Percentiles rank a stretch among this genome's conserved stretches.
These are phyloP conservation scores for Phytophthora pinifolia DNA, from an alignment of 352 stramenopile genomes.

Conservation along the genomic window DNA sequence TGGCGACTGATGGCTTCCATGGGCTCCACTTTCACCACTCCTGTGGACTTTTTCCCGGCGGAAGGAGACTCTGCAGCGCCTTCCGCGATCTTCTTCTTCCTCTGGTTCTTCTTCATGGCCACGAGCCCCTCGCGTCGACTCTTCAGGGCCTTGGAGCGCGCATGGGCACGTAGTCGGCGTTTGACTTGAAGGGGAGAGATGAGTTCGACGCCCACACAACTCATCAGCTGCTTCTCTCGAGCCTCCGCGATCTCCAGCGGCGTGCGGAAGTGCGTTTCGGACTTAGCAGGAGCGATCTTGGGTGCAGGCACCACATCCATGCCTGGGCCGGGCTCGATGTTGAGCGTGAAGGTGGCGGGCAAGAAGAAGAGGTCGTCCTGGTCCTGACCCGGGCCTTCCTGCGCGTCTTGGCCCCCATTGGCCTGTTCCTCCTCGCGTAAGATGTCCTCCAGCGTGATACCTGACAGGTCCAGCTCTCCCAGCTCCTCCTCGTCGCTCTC, in stretches of 20 bases:
- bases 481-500: constrained; percentile 75
- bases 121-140: constrained; percentile 34
- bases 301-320: constrained; percentile 57
- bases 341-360: constrained; percentile 64
- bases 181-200: constrained; percentile 86
- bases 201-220: constrained; percentile 79
- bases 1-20: constrained; percentile 90
- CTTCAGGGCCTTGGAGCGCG: constrained; percentile 55
- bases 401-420: constrained; percentile 20
- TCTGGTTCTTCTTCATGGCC: constrained; percentile 39
- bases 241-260: constrained; percentile 80
- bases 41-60: constrained; percentile 58
- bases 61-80: constrained; percentile 19
- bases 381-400: constrained; percentile 16
- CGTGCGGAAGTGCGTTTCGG: constrained; percentile 46
- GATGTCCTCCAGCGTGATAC: constrained; percentile 77
- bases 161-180: constrained; percentile 63
- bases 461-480: constrained; percentile 57
- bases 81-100: constrained; percentile 57
- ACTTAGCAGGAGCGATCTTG: constrained; percentile 14
- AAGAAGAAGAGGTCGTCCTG: constrained; percentile 74
- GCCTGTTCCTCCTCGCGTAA: constrained; percentile 67
- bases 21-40: constrained; percentile 88
- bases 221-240: constrained; percentile 78
- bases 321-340: constrained; percentile 58